Conservation (phyloP, 2,329 filamentous ascomycete species). For the Sarocladium oryzae region DNA sequence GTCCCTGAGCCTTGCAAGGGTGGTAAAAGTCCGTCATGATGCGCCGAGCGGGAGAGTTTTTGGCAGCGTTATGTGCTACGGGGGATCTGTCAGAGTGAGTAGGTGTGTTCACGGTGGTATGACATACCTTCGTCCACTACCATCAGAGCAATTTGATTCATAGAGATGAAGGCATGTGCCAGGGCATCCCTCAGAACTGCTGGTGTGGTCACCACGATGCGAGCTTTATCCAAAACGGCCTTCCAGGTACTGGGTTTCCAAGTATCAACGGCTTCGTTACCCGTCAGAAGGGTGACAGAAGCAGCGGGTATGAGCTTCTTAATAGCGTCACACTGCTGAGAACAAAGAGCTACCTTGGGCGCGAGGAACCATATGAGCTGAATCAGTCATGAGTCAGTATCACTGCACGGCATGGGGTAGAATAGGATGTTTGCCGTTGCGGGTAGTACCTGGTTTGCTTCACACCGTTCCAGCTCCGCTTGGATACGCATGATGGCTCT, state of each 20-base stretch:
- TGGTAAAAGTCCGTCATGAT: conserved; percentile 73
- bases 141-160: conserved; percentile 58
- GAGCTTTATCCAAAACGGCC: conserved; percentile 53
- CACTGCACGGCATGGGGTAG: too few species aligned
- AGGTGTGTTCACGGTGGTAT: neutral
- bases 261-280: conserved; percentile 61
- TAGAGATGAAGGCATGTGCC: conserved; percentile 63
- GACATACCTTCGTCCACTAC: conserved; percentile 75
- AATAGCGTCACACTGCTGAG: conserved; percentile 60
- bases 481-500: conserved; percentile 64
- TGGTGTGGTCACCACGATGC: conserved; percentile 72
- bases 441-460: conserved; percentile 48
- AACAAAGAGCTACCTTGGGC: conserved; percentile 60
- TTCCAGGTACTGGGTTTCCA: conserved; percentile 70
- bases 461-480: conserved; percentile 51
- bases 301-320: conserved; percentile 51
- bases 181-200: conserved; percentile 70
- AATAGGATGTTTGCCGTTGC: conserved; percentile 13
- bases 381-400: too few species aligned
- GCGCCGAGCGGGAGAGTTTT: conserved; percentile 55
- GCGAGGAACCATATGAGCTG: conserved; percentile 68
- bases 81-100: neutral
- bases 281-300: conserved; percentile 56
- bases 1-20: conserved; percentile 30
- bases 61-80: conserved; percentile 68